Conservation (phyloP, 2,329 filamentous ascomycete genomes). For the Rachicladosporium sp. region DNA sequence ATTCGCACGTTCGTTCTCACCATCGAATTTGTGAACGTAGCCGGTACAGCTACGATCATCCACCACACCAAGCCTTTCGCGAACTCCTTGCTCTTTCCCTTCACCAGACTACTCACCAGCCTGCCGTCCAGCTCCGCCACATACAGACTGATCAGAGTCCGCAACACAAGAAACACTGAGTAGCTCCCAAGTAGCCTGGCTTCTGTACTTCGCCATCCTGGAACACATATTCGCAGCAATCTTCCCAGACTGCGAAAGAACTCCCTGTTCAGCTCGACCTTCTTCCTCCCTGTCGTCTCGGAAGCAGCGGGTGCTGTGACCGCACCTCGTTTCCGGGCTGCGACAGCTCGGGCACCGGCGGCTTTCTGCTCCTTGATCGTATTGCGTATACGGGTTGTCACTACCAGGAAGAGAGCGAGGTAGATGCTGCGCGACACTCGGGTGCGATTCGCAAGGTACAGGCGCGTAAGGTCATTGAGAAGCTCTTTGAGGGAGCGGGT, state of each 20-base stretch:
- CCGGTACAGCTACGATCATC: constrained; percentile 94
- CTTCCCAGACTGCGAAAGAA: constrained; percentile 67
- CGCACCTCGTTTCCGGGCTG: constrained; percentile 32
- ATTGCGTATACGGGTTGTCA: constrained; percentile 78
- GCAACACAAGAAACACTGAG: constrained; percentile 78
- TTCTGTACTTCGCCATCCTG: constrained; percentile 82
- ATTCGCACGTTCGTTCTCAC: too few species aligned
- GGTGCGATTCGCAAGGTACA: constrained; percentile 70
- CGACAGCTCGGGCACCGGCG: constrained; percentile 56
- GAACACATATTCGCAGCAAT: constrained; percentile 76
- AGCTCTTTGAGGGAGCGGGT: constrained; percentile 18
- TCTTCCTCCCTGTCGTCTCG: constrained; percentile 44
- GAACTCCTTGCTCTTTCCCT: constrained; percentile 84
- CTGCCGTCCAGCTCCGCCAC: constrained; percentile 92
- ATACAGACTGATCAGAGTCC: constrained; percentile 87
- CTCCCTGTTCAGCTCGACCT: constrained; percentile 85
- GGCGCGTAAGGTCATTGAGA: constrained; percentile 43
- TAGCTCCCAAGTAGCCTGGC: constrained; percentile 76
- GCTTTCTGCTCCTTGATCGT: constrained; percentile 89
- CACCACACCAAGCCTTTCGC: constrained; percentile 84
- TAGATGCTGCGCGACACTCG: constrained; percentile 75
- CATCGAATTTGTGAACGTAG: constrained; percentile 98
- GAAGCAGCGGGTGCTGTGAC: constrained; percentile 30
- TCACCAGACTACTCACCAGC: constrained; percentile 82
- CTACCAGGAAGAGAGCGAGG: constrained; percentile 65